phyloP scores from a whole-genome alignment of 495 filamentous ascomycete species.

The Trichoderma parareesei region DNA sequence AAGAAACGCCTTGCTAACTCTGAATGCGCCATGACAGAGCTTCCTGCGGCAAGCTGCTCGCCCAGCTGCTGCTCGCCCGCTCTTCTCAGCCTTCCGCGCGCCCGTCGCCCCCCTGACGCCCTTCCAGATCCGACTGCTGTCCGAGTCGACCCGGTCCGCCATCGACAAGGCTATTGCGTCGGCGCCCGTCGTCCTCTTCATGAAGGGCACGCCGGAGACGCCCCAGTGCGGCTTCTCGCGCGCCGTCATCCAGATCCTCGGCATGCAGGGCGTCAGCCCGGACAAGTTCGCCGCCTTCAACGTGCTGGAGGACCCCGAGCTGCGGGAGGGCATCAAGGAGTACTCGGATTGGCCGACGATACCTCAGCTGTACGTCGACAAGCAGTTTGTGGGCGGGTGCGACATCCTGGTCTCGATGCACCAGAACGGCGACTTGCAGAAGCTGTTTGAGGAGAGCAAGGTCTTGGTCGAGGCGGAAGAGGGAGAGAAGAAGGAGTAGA shows the following conservation, averaged over 20 bases:
- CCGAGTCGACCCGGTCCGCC: conserved; percentile 62
- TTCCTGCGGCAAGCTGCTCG: conserved; percentile 30
- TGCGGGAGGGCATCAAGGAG: conserved; percentile 91
- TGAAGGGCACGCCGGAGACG: conserved; percentile 82
- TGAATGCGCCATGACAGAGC: conserved; percentile 14
- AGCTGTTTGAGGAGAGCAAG: conserved; percentile 81
- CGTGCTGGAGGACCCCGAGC: conserved; percentile 81
- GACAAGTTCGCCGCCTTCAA: conserved; percentile 94
- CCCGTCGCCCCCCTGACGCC: conserved; percentile 23
- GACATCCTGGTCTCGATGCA: conserved; percentile 98
- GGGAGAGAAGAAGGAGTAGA: conserved; percentile 7
- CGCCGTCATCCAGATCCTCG: conserved; percentile 89
- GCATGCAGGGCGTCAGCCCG: conserved; percentile 93
- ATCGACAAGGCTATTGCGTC: conserved; percentile 83
- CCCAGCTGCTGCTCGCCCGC: conserved; percentile 21
- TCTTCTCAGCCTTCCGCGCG: conserved; percentile 11
- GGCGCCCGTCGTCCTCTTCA: conserved; percentile 93
- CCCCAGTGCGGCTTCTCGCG: conserved; percentile 95
- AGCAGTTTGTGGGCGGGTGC: conserved; percentile 94
- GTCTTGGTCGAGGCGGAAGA: conserved; percentile 46
- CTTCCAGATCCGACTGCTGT: conserved; percentile 55
- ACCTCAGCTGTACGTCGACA: conserved; percentile 88
- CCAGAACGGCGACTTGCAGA: conserved; percentile 88
- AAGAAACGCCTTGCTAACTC: not conserved
- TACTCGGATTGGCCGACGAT: conserved; percentile 99